These are phyloP conservation scores for Tetrahymena malaccensis DNA, from an alignment of 73 alveolate species.

Conservation along the genomic window DNA sequence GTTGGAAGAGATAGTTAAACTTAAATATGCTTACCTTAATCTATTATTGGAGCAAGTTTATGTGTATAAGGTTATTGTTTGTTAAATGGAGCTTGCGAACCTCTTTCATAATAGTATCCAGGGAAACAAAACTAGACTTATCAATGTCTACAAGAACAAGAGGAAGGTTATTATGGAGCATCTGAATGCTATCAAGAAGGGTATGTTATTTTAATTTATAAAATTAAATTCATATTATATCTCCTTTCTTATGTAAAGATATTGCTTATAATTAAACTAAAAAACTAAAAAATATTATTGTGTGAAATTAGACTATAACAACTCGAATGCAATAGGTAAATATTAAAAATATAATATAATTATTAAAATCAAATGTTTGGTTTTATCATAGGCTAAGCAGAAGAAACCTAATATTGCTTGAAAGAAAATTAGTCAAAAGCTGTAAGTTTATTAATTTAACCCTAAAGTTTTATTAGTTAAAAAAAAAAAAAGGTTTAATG, in stretches of 20 bases:
- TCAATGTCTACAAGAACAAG: background rate
- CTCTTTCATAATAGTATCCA: background rate
- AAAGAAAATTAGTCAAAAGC: background rate
- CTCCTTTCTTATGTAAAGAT: background rate
- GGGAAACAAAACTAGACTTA: background rate
- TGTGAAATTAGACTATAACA: background rate
- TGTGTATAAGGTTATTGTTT: background rate
- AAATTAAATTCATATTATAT: too few relatives aligned
- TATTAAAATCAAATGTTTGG: too few relatives aligned
- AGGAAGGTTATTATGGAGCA: background rate
- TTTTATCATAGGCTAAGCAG: background rate
- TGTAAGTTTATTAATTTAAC: background rate
- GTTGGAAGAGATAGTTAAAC: background rate
- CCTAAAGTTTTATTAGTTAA: too few relatives aligned
- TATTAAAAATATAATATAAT: too few relatives aligned
- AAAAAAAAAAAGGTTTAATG: background rate
- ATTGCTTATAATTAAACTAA: background rate
- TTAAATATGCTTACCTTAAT: background rate
- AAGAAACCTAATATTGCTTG: background rate
- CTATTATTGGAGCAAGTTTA: background rate
- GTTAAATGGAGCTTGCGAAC: background rate
- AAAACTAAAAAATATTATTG: background rate
- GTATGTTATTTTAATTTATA: background rate
- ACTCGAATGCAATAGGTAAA: background rate
- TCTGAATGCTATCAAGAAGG: background rate